Base-by-base conservation (phyloP, 192 early-diverging fungal genomes). In the Backusella luteola region DNA sequence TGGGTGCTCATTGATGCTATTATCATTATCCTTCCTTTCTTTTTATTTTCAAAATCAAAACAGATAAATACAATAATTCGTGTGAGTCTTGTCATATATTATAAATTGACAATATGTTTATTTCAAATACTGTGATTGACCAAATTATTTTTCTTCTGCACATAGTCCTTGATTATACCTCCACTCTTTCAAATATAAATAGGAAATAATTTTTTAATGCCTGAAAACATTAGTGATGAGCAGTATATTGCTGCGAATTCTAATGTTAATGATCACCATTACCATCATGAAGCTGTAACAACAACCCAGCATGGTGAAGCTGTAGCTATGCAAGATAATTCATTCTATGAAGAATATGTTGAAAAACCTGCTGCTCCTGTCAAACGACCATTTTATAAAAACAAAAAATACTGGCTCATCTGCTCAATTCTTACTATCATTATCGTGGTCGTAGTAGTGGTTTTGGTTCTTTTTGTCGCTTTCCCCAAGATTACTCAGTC, bases 371-470 rank as follows among this genome's bases (percentile, higher is more conserved):
- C 77, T 7, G 74, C 83, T 23, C 85, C 85, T 23, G 49, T 39
- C 8, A 83, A 80, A 66, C 69, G 34, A 34, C 81, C 73, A 12
- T 89, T 86, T 53, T 86, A 87, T 59, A 84, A 84, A 38, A 79
- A 85, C 36, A 85, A 83, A 69, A 87, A 86, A 42, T 87, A 82
- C 69, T 88, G 88, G 85, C 83, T 84, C 70, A 83, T 88, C 56
- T 90, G 88, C 75, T 76, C 78, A 29, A 80, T 85, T 34, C 67
- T 87, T 71, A 84, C 77, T 6, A 76, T 85, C n/a, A 80, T 90
- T 41, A 41, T 85, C 32, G 38, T 84, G n/a, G 77, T 83, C 21
- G 84, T 89, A 34, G 75, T 87, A 8, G 82, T 89, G 8, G 83
- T 81, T 34, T 39, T 90, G 4, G 75, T 79, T 26, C 70, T 89